A percentile compares a stretch with the other conserved stretches of the same genome.
phyloP scores from a whole-genome alignment of 78 protist species.

The Acrasis kona region DNA sequence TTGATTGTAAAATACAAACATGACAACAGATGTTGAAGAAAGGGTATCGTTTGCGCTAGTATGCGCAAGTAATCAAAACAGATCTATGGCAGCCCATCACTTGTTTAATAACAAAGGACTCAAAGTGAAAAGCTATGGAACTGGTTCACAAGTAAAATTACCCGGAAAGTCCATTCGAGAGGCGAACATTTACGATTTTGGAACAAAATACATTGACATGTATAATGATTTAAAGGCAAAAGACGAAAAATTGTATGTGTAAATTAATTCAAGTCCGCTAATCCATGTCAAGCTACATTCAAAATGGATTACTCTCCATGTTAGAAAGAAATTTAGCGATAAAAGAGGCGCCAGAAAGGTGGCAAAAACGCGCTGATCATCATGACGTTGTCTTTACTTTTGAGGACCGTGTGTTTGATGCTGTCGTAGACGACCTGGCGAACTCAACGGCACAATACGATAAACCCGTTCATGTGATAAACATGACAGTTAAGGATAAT shows the following conservation, averaged over 20 bases:
- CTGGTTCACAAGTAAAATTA: constrained; percentile 22
- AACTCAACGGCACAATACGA: neutral
- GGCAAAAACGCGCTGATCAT: neutral
- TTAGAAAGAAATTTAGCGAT: constrained; percentile 24
- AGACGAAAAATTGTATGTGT: neutral
- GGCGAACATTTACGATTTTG: constrained; percentile 41
- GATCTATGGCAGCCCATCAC: neutral
- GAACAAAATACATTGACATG: constrained; percentile 21
- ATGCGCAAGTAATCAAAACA: neutral
- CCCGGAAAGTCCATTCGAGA: constrained; percentile 20
- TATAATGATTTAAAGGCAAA: neutral
- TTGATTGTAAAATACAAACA: no score
- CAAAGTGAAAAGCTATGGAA: constrained; percentile 23
- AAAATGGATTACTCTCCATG: constrained; percentile 28
- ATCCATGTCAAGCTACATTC: neutral
- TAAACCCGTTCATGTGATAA: constrained; percentile 17
- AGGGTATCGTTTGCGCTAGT: no score
- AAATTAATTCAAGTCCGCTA: neutral
- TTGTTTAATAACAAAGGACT: constrained; percentile 5
- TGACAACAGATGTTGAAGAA: no score
- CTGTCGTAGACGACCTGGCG: constrained; percentile 13
- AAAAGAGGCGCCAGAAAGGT: constrained; percentile 39
- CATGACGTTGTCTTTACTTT: constrained; percentile 36
- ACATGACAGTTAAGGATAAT: constrained; percentile 34
- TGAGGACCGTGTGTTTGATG: constrained; percentile 49